A percentile compares a stretch with the other conserved stretches of the same genome.
Evolutionary conservation across 169 alveolate species (phyloP).

Genomic region (Ichthyophthirius multifiliis): DNA sequence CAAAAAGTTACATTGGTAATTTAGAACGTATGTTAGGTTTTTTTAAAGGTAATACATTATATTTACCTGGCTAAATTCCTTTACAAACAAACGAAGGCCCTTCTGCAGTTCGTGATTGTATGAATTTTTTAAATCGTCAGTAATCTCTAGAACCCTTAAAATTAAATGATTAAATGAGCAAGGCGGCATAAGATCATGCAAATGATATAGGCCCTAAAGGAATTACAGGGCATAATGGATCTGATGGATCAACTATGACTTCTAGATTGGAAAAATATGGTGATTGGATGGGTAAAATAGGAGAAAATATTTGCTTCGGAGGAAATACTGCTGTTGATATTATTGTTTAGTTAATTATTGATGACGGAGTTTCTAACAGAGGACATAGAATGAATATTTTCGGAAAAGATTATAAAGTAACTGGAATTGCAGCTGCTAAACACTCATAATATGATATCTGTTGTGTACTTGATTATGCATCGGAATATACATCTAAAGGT

Average conservation of each 20-base stretch:
- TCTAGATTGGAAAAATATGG: slow-evolving; percentile 69
- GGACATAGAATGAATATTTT: slow-evolving; percentile 57
- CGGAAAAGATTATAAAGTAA: slow-evolving; percentile 36
- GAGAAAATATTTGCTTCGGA: slow-evolving; percentile 58
- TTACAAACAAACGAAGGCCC: slow-evolving; percentile 44
- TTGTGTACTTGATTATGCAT: neutral
- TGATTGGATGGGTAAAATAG: slow-evolving; percentile 70
- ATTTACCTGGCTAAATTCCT: slow-evolving; percentile 29
- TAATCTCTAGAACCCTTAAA: slow-evolving; percentile 35
- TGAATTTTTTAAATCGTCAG: slow-evolving; percentile 33
- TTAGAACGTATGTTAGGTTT: slow-evolving; percentile 7
- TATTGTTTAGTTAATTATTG: slow-evolving; percentile 42
- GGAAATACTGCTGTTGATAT: slow-evolving; percentile 46
- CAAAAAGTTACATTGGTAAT: neutral
- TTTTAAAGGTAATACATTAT: slow-evolving; percentile 20
- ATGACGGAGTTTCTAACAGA: slow-evolving; percentile 57
- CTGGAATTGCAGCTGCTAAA: slow-evolving; percentile 51
- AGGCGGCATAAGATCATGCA: slow-evolving; percentile 72
- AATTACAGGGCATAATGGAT: slow-evolving; percentile 33
- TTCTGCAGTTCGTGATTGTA: slow-evolving; percentile 39
- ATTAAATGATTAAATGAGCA: slow-evolving; percentile 40
- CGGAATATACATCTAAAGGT: neutral
- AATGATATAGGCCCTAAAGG: slow-evolving; percentile 74
- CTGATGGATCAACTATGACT: slow-evolving; percentile 62
- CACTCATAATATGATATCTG: neutral